These are phyloP conservation scores for Penicillium hordei DNA, from an alignment of 2,329 filamentous ascomycete genomes.

Conservation along the genomic window DNA sequence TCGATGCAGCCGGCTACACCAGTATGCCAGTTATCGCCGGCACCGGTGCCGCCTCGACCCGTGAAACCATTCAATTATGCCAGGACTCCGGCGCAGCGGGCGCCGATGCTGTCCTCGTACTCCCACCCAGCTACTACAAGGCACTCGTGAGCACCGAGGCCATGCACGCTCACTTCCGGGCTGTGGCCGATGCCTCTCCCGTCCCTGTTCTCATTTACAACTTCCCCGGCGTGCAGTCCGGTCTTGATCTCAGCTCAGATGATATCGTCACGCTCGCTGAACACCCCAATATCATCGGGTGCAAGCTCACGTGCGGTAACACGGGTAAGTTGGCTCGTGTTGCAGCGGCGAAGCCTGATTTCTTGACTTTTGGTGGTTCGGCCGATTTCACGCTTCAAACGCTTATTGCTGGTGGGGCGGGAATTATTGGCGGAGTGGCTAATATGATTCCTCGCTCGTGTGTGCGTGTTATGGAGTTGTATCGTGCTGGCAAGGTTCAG, in stretches of 20 bases:
- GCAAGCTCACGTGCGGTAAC: constrained; percentile 72
- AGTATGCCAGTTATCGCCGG: constrained; percentile 73
- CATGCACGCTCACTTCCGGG: constrained; percentile 63
- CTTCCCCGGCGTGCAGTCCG: constrained; percentile 66
- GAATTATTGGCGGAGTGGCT: constrained; percentile 81
- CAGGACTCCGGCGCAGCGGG: constrained; percentile 67
- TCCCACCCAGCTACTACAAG: constrained; percentile 76
- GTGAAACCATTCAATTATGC: constrained; percentile 70
- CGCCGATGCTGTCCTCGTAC: constrained; percentile 72
- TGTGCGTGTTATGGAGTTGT: constrained; percentile 75
- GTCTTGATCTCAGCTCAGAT: constrained; percentile 67
- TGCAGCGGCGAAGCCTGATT: constrained; percentile 52
- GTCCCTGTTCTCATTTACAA: constrained; percentile 71
- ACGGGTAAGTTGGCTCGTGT: constrained; percentile 71
- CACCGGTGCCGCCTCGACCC: constrained; percentile 70
- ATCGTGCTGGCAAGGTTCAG: constrained; percentile 67
- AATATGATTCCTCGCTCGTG: constrained; percentile 84
- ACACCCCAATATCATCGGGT: constrained; percentile 66
- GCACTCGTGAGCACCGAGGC: constrained; percentile 62
- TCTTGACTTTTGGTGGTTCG: constrained; percentile 85
- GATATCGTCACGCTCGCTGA: constrained; percentile 58
- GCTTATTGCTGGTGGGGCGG: constrained; percentile 72
- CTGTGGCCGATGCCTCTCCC: constrained; percentile 60
- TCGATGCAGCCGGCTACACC: constrained; percentile 65
- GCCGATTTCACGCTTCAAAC: constrained; percentile 86